Evolutionary conservation across 768 basidiomycete genomes (phyloP), one percentile per base, ranked within the genome.

Genomic region (Mycena galericulata): DNA sequence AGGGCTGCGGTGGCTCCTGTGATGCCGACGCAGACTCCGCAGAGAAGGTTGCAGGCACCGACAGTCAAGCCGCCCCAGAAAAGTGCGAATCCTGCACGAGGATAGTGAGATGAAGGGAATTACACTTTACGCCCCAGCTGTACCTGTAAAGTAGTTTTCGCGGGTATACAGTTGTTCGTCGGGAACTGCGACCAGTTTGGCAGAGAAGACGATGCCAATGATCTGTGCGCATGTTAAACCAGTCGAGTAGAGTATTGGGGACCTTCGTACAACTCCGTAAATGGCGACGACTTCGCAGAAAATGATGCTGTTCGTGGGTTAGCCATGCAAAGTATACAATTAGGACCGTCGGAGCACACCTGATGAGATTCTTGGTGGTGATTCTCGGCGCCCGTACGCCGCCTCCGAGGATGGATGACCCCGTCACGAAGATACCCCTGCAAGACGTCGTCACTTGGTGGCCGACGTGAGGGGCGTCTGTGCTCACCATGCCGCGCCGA

Each of bases 271-370:
- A 58, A 95, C 94, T 64, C 94, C 98, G 82, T 99, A 99, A 76
- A 99, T 99, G 65, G 97, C 98, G 30, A 99, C 97, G 76, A 98
- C 98, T 84, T 99, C 97, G 80, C 97, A 98, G 86, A 99, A 98
- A 76, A 99, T 98, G 84, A 99, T 96, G 73, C 97, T 98, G 75
- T 12, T 14, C 8, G 54, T 46, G 26, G 9, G 34, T 57, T 10
- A 46, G 12, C 38, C 18, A 38, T 22, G 38, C 26, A n/a, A n/a
- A 24, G 53, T 7, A 27, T 29, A 26, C 22, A 43, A n/a, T n/a
- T 12, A 32, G 24, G 12, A 38, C n/a, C n/a, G 26, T 17, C 24
- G 26, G 24, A 17, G 51, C 38, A 30, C 32, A 95, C 96, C 95
- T 96, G 74, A 99, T 98, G 79, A 99, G 79, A 79, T 99, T 99